Evolutionary conservation across 192 early-diverging fungal species (phyloP), one percentile per base, ranked within the genome.

Genomic region (Backusella psychrophila): DNA sequence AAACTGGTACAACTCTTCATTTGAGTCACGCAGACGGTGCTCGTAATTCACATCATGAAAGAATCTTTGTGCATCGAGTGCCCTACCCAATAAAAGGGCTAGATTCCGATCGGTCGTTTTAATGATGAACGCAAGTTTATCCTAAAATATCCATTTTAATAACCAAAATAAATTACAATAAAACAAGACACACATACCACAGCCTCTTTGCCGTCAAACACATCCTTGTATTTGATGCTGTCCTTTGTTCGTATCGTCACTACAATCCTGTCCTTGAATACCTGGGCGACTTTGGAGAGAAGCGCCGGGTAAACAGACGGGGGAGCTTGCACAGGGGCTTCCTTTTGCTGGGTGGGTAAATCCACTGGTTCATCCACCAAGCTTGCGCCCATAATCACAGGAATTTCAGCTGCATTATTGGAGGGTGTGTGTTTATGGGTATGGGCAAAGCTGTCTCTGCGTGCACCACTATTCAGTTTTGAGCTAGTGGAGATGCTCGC

Each of bases 21-120:
- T 76, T 68, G 91, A 92, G 74, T 97, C 96, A n/a, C 95, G 91
- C 63, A 98, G 89, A 14, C 93, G 87, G 82, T 94, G 93, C 59
- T 91, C 91, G 79, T 93, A 96, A 7, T 86, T 91, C 23, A 98
- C 95, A 81, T 99, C 95, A 78, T 96, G 93, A 82, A 99, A 96
- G 73, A 98, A 90, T 39, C 87, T 89, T 84, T 99, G 97, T 66
- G 92, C 89, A 79, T 94, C 96, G 72, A 99, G 82, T 9, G 96
- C 93, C 17, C 96, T 89, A 26, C 97, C 97, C 19, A 96, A 82
- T 9, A 96, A 85, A 34, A 98, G 83, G 6, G 95, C 94, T 68
- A 96, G 84, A 73, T 98, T 95, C 66, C 96, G 89, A 77, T 99
- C 95, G 4, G 88, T 91, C 0, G 95, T 92, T 74, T 90, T 88